Base-by-base conservation (phyloP, 345 rosid genomes). In the Gossypium bickii region DNA sequence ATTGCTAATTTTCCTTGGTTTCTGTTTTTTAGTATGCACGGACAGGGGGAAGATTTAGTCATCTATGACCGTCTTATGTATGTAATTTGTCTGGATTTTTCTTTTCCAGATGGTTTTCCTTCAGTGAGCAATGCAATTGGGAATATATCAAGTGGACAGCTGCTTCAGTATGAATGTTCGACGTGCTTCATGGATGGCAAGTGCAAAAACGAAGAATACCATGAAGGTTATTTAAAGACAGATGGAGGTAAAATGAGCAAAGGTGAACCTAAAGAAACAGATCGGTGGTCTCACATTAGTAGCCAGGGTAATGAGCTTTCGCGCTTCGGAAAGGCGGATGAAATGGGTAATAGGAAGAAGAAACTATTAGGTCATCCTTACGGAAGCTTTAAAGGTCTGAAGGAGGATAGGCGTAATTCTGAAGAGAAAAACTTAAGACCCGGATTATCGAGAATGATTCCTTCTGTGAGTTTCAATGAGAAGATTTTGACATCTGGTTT, bases 121-220 rank as follows among this genome's bases (percentile, higher is more conserved):
- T 74, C 89, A 38, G 76, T 78, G 53, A 77, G 81, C 17, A 71
- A 79, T 53, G 62, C 90, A 1, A 56, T 80, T 27, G 82, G 90
- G 44, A 85, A 86, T 74, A 71, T 87, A 7, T 56, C 91, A 34
- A 43, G 80, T 45, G 87, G 92, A 67, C 91, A 93, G 76, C 80
- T 91, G 81, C 86, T 91, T 82, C 93, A 91, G 77, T 86, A 84
- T 79, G 92, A 87, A 78, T 79, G 89, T 72, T 90, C 93, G 29
- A 85, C 93, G 41, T 60, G 87, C 78, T 74, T 86, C 65, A 64
- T 84, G 70, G 90, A 90, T 70, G 86, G 78, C 53, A 78, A 70
- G 17, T 80, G 89, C 78, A 85, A 85, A 51, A 87, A 87, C 58
- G 92, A 90, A 87, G 90, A 88, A 77, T 90, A 85, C 73, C 86